These are phyloP conservation scores for Zizania palustris DNA, from an alignment of 202 grass and related monocot genomes.

Conservation along the genomic window DNA sequence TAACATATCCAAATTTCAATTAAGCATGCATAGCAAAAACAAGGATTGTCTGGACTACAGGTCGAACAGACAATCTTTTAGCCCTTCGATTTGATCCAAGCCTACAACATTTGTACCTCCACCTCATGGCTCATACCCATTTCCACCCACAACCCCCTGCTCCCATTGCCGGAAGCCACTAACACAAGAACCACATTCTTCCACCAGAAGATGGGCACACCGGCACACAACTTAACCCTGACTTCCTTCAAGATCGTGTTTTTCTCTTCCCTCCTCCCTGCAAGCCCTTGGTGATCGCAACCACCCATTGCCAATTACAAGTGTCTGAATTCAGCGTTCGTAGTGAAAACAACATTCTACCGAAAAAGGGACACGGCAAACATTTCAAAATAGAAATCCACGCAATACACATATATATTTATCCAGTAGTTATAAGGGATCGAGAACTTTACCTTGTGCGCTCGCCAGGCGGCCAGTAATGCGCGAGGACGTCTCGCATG, in stretches of 20 bases:
- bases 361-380: neutral
- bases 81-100: neutral
- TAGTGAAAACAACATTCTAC: neutral
- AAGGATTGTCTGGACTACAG: conserved; percentile 6
- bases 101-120: neutral
- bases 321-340: neutral
- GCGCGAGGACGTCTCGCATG: conserved; percentile 77
- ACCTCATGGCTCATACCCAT: neutral
- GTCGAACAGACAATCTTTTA: neutral
- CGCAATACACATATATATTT: neutral
- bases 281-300: neutral
- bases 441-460: conserved; percentile 61
- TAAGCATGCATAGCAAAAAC: neutral
- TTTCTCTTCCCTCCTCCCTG: conserved; percentile 4
- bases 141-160: neutral
- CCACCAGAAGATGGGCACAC: neutral
- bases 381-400: neutral
- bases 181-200: neutral
- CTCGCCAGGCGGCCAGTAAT: conserved; percentile 85
- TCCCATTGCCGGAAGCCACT: neutral
- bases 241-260: neutral
- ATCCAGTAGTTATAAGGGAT: conserved; percentile 1
- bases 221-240: neutral
- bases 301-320: neutral
- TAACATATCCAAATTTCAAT: neutral